Evolutionary conservation across 78 protist genomes (phyloP), one percentile per base, ranked within the genome.

Genomic region (Dictyostelium firmibasis): DNA sequence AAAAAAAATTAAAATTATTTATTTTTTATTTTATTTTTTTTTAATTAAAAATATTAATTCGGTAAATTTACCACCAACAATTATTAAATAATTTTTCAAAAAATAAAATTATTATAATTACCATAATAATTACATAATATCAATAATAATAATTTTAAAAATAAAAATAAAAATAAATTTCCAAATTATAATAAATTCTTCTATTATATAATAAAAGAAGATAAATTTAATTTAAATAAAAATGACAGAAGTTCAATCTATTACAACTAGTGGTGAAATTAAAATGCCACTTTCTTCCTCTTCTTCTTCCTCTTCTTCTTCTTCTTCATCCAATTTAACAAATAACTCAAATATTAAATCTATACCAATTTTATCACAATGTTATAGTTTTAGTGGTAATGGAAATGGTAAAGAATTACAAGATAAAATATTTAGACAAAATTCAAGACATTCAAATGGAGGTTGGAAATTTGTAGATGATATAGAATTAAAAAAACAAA

Each of bases 401-500:
- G 87, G 87, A 36, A 89, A 78, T 89, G 87, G 87, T 23, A 88
- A 88, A 53, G 79, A 77, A 31, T 20, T 88, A 41, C 93, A 88
- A 67, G 33, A 25, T n/a, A 89, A 89, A 89, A 75, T 89, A 62
- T 89, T 89, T 50, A 81, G 81, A 89, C 94, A 89, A 69, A 89
- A 89, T 69, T 8, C 9, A 47, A 78, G 94, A 81, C 87, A 89
- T 69, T 18, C 25, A 47, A 57, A 78, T 69, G 94, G 94, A 20
- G 94, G 93, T 67, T 88, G 93, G 93, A 88, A 88, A 43, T 88
- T 88, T 31, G 44, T 79, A 25, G 93, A 89, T 81, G 86, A 78
- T 18, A 14, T 23, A 2, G 87, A 89, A 81, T 81, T 89, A 78
- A 89, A 89, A 50, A 89, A 89, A 44, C 86, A 89, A 81, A 89